Conservation (phyloP, 2,329 filamentous ascomycete genomes). For the Pseudogymnoascus pannorum region DNA sequence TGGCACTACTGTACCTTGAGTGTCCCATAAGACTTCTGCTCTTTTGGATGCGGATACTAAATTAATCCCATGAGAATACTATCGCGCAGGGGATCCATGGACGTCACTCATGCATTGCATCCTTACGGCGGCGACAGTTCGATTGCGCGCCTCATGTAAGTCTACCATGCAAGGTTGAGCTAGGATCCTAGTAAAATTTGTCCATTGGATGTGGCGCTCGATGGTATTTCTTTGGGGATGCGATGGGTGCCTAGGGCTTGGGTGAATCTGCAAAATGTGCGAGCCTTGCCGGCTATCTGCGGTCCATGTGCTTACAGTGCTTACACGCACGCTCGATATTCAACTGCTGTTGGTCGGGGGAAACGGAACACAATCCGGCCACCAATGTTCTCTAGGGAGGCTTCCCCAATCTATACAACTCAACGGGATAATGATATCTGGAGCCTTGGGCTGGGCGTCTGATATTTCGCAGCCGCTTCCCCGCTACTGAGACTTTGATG, state of each 20-base stretch:
- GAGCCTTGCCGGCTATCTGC: background rate
- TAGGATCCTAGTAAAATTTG: background rate
- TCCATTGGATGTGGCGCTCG: background rate
- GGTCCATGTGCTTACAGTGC: background rate
- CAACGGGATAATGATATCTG: background rate
- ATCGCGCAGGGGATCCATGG: background rate
- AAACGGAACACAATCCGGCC: background rate
- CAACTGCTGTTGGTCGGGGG: background rate
- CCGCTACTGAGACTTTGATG: background rate
- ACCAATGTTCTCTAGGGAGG: background rate
- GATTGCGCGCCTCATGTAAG: background rate
- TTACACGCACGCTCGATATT: background rate
- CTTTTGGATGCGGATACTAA: background rate
- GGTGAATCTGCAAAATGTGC: background rate
- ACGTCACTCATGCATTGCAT: background rate
- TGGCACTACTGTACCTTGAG: background rate
- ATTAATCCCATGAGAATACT: background rate
- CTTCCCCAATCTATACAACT: background rate
- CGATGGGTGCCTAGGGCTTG: background rate
- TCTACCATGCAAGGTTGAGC: background rate
- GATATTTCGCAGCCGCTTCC: background rate
- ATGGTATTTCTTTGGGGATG: background rate
- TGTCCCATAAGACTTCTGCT: background rate
- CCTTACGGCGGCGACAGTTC: slow-evolving; percentile 2
- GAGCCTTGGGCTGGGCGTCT: slow-evolving; percentile 5